Evolutionary conservation across 495 filamentous ascomycete species (phyloP).

Genomic region (Neurospora sp.): DNA sequence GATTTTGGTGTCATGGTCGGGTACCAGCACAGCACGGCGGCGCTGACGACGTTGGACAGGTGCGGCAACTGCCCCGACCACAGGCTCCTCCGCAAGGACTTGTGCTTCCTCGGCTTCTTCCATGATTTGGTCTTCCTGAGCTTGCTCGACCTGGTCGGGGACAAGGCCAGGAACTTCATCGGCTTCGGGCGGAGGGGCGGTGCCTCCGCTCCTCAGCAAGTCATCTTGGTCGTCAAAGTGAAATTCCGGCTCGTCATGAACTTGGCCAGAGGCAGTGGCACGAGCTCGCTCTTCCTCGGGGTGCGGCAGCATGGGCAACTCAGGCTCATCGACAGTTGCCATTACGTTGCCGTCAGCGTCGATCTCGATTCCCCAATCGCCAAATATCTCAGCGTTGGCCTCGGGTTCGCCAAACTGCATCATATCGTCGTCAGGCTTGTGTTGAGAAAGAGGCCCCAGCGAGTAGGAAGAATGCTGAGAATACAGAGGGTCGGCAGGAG

Average conservation of each 20-base stretch:
- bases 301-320: slow-evolving; percentile 25
- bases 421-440: slow-evolving; percentile 10
- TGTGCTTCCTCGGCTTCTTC: background rate
- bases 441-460: slow-evolving; percentile 7
- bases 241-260: slow-evolving; percentile 1
- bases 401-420: slow-evolving; percentile 20
- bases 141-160: slow-evolving; percentile 4
- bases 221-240: slow-evolving; percentile 13
- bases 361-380: slow-evolving; percentile 33
- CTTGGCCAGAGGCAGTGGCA: background rate
- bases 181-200: background rate
- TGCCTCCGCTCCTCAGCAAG: slow-evolving; percentile 10
- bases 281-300: slow-evolving; percentile 1
- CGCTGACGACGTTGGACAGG: slow-evolving; percentile 17
- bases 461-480: slow-evolving; percentile 6
- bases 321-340: slow-evolving; percentile 19
- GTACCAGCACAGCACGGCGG: slow-evolving; percentile 16
- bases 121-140: background rate
- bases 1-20: slow-evolving; percentile 39
- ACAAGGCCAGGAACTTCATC: slow-evolving; percentile 3
- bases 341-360: slow-evolving; percentile 32
- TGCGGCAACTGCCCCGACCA: slow-evolving; percentile 11
- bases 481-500: slow-evolving; percentile 1
- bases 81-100: slow-evolving; percentile 2
- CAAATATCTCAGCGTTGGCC: slow-evolving; percentile 12